Percentiles rank a stretch among this genome's conserved stretches.
These are phyloP conservation scores for Backusella tarrabulga DNA, from an alignment of 192 early-diverging fungal genomes.

Conservation along the genomic window DNA sequence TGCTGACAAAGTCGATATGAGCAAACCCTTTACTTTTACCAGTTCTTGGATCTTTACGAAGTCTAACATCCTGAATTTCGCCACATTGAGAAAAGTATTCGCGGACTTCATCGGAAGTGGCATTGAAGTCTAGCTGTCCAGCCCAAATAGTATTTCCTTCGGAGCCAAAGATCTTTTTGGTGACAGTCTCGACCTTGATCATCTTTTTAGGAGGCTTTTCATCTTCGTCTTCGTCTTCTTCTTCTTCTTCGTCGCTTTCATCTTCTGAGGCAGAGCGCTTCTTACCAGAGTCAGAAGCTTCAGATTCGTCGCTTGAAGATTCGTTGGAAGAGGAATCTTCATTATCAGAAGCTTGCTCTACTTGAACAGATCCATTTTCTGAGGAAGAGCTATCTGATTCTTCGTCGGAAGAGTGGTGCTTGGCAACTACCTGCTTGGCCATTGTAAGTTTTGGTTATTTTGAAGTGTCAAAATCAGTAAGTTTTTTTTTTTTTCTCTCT, in stretches of 20 bases:
- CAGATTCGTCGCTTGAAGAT: constrained; percentile 10
- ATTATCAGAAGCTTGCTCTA: constrained; percentile 8
- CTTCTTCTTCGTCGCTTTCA: neutral
- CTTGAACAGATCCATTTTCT: neutral
- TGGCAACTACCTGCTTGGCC: neutral
- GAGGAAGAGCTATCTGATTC: neutral
- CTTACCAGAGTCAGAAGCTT: neutral
- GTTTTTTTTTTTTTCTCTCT: neutral
- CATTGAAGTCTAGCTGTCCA: constrained; percentile 72
- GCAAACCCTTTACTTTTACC: constrained; percentile 83
- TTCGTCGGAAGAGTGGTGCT: neutral
- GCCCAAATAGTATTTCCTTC: constrained; percentile 61
- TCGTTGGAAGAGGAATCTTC: constrained; percentile 1
- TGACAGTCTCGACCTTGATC: constrained; percentile 44
- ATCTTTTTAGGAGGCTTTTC: constrained; percentile 52
- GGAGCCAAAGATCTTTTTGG: constrained; percentile 9
- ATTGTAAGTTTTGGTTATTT: neutral
- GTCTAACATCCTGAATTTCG: constrained; percentile 66
- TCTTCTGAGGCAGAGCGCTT: neutral
- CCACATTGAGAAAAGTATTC: constrained; percentile 67
- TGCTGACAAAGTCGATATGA: constrained; percentile 82
- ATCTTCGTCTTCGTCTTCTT: constrained; percentile 29
- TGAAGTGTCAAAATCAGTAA: neutral
- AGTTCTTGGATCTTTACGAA: constrained; percentile 56
- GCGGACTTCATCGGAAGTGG: constrained; percentile 62